phyloP scores from a whole-genome alignment of 179 eudicot genomes.

The Nepenthes alata region DNA sequence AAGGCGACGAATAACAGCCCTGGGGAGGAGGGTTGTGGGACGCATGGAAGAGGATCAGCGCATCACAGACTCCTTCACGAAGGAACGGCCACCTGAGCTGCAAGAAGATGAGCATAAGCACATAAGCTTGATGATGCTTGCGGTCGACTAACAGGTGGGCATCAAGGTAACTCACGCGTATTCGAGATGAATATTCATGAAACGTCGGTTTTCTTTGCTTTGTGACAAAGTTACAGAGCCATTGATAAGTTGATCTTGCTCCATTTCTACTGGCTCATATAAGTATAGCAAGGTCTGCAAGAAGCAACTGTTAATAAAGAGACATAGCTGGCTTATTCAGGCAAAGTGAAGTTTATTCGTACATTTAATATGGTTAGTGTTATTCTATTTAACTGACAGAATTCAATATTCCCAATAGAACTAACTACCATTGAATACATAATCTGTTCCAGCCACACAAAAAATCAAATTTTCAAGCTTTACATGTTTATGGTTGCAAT shows the following conservation, averaged over 20 bases:
- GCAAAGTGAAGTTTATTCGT: too few relatives aligned
- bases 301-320: not conserved
- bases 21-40: too few relatives aligned
- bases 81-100: constrained; percentile 77
- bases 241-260: constrained; percentile 83
- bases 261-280: constrained; percentile 82
- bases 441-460: too few relatives aligned
- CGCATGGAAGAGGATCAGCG: constrained; percentile 24
- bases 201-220: constrained; percentile 82
- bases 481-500: too few relatives aligned
- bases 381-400: too few relatives aligned
- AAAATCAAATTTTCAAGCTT: too few relatives aligned
- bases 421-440: too few relatives aligned
- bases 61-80: constrained; percentile 78
- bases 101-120: constrained; percentile 7
- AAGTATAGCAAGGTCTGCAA: constrained; percentile 75
- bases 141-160: not conserved
- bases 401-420: too few relatives aligned
- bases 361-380: too few relatives aligned
- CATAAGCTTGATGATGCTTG: not conserved
- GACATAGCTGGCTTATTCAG: too few relatives aligned
- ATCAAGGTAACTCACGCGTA: constrained; percentile 47
- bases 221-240: constrained; percentile 75
- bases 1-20: too few relatives aligned
- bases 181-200: constrained; percentile 88